Conservation (phyloP, 1,284 basidiomycete genomes). For the Xerocomus nothofagi region DNA sequence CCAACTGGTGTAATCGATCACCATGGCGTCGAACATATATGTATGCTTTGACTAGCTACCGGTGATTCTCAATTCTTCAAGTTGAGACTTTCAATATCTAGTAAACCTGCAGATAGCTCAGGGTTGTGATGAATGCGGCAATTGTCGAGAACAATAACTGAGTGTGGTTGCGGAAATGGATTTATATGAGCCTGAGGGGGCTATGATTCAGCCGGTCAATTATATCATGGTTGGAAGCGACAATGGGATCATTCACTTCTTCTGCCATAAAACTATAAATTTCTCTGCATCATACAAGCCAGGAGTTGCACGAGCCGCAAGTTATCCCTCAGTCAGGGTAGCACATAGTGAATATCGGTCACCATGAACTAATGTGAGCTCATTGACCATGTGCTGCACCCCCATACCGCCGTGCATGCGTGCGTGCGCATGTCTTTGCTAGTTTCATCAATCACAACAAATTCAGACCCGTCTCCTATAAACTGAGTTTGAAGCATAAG, state of each 20-base stretch:
- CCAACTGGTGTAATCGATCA: no score
- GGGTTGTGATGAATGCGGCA: not conserved
- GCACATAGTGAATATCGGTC: constrained; percentile 15
- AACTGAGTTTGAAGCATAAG: not conserved
- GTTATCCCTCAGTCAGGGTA: constrained; percentile 1
- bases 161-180: no score
- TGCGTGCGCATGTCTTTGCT: constrained; percentile 26
- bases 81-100: no score
- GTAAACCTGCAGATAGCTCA: no score
- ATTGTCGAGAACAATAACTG: not conserved
- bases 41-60: no score
- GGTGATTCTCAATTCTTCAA: no score
- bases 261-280: constrained; percentile 5
- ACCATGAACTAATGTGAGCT: constrained; percentile 18
- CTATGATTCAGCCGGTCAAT: not conserved
- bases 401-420: constrained; percentile 3
- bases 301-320: constrained; percentile 2
- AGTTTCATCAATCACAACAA: constrained; percentile 27
- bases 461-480: constrained; percentile 23
- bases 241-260: not conserved
- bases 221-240: no score
- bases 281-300: constrained; percentile 1
- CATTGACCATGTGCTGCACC: constrained; percentile 1
- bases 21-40: no score
- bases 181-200: no score